phyloP scores from a whole-genome alignment of 345 rosid species.

The Aegle marmelos region DNA sequence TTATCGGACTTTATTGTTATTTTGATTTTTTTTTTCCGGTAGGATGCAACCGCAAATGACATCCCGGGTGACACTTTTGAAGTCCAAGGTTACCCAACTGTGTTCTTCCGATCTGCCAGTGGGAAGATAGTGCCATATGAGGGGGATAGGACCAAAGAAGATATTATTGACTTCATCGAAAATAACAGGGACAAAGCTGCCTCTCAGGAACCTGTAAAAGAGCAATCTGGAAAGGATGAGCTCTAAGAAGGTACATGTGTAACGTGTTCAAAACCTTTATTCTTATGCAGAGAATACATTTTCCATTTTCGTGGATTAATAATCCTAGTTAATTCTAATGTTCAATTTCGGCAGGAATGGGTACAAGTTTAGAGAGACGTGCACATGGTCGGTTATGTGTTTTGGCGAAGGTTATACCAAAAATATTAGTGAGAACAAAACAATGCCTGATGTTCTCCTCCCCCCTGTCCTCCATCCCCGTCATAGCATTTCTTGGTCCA shows the following conservation, averaged over 20 bases:
- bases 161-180: conserved; percentile 73
- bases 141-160: conserved; percentile 80
- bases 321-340: background rate
- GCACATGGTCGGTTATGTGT: background rate
- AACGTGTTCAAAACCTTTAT: background rate
- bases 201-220: conserved; percentile 40
- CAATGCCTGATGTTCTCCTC: conserved; percentile 15
- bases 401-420: conserved; percentile 7
- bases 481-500: background rate
- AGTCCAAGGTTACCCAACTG: conserved; percentile 80
- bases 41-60: conserved; percentile 95
- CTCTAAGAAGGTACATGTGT: conserved; percentile 38
- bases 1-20: background rate
- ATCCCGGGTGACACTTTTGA: conserved; percentile 58
- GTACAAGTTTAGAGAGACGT: background rate
- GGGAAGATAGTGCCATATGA: conserved; percentile 66
- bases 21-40: background rate
- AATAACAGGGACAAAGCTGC: conserved; percentile 60
- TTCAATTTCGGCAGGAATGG: background rate
- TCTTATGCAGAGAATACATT: background rate
- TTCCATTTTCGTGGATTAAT: background rate
- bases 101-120: conserved; percentile 69
- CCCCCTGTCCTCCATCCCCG: background rate
- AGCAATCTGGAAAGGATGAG: conserved; percentile 54
- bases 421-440: background rate